Conservation (phyloP, 208 protist genomes). For the Acanthamoeba lenticulata region DNA sequence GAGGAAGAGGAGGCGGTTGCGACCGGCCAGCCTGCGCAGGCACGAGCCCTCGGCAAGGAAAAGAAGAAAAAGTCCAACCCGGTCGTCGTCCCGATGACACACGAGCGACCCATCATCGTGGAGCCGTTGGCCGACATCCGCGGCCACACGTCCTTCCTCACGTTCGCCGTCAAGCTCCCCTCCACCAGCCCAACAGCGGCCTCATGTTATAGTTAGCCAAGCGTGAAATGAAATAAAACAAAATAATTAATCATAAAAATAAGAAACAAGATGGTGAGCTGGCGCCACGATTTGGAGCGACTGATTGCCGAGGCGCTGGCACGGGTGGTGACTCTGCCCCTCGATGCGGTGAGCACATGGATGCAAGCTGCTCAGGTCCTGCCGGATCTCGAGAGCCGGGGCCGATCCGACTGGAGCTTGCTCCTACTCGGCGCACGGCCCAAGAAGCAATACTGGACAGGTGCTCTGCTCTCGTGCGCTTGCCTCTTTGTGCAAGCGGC, state of each 20-base stretch:
- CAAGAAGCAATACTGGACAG: neutral
- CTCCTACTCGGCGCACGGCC: neutral
- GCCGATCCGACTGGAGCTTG: neutral
- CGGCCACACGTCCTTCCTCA: conserved; percentile 79
- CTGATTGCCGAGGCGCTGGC: neutral
- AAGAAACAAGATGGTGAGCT: neutral
- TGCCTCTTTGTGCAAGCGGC: neutral
- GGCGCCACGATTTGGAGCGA: neutral
- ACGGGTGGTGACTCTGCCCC: neutral
- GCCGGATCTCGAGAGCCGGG: too few species aligned
- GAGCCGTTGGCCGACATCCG: conserved; percentile 64
- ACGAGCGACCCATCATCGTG: neutral
- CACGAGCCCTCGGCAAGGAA: neutral
- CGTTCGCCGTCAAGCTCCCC: conserved; percentile 73
- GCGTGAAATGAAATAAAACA: neutral
- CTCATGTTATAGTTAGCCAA: neutral
- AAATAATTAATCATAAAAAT: neutral
- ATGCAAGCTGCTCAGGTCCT: neutral
- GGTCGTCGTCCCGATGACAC: neutral
- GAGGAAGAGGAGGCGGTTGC: neutral
- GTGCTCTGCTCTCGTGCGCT: neutral
- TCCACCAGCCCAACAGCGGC: neutral
- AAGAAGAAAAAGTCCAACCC: neutral
- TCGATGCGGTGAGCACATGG: neutral
- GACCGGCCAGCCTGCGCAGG: neutral